Evolutionary conservation across 805 yeast genomes (phyloP), one percentile per base, ranked within the genome.

Genomic region (Ogataea nonfermentans): DNA sequence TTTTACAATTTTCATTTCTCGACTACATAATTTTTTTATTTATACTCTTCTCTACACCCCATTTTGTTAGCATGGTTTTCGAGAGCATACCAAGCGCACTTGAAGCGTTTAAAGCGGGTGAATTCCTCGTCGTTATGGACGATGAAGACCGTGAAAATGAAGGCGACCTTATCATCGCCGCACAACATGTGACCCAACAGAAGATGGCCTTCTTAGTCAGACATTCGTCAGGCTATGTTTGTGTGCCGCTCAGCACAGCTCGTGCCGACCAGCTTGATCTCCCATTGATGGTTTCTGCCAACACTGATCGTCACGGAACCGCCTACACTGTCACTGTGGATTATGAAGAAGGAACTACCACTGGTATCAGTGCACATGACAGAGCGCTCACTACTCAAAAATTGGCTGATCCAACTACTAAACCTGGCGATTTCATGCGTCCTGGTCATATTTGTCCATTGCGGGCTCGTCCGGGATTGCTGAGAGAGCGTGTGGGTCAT

Each of bases 381-480:
- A 74, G 99, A 55, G 91, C 95, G 0, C 65, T 84, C 50, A 93
- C 99, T 1, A 85, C 86, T 26, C 65, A 71, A 26, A 71, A 71
- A 43, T 71, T 93, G 51, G 95, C 96, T 1, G 73, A 76, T 47
- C 68, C 84, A 4, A 43, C 48, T 3, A 58, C 81, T 7, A 68
- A 66, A 29, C 73, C 95, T 0, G 66, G 50, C 0, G 90, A 87
- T 43, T 86, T 93, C 59, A 67, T 86, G 58, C 79, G 84, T 54
- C 99, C 99, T 0, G 99, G 99, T 12, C 99, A 93, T 58, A 69
- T 93, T 22, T 78, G 91, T 49, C 99, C 99, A 3, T 72, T 93
- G 53, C 75, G 98, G 52, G 98, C 98, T 3, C 84, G 74, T 14
- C 84, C 84, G 16, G 95, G 96, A 1, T 81, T 95, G 37, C 78